Evolutionary conservation across 495 filamentous ascomycete species (phyloP).

Genomic region (Neurospora sp.): DNA sequence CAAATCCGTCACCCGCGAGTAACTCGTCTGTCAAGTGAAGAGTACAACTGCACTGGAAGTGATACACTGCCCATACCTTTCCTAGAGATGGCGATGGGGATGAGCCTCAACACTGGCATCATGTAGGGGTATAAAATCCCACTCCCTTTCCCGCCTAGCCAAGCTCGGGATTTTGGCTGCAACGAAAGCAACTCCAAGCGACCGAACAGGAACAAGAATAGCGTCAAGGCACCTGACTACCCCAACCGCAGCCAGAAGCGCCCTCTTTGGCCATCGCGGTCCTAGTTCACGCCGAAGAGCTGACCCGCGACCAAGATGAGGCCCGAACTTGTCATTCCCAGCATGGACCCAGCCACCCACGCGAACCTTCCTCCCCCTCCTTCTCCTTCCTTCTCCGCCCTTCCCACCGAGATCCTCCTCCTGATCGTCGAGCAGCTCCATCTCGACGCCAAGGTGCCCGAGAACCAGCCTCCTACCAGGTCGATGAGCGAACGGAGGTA

Average conservation of each 20-base stretch:
- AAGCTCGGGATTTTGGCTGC: background rate
- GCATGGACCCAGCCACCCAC: background rate
- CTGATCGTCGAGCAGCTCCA: background rate
- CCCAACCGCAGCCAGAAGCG: no score
- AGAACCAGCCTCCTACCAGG: background rate
- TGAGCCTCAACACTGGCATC: background rate
- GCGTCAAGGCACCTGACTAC: background rate
- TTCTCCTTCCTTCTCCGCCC: background rate
- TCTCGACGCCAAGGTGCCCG: background rate
- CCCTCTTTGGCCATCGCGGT: no score
- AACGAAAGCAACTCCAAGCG: background rate
- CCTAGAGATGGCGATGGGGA: background rate
- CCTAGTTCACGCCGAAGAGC: no score
- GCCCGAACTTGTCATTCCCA: background rate
- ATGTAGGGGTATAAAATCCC: background rate
- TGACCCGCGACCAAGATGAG: background rate
- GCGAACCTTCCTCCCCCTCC: background rate
- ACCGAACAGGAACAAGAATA: background rate
- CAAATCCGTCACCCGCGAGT: background rate
- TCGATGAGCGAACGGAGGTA: background rate
- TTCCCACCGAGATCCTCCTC: background rate
- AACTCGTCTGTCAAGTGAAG: background rate
- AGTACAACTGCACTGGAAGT: accelerated
- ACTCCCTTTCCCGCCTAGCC: accelerated
- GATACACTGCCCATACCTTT: background rate